Percentiles rank a stretch among this genome's conserved stretches.
Evolutionary conservation across 768 basidiomycete species (phyloP).

Genomic region (Tricholoma saponaceum): DNA sequence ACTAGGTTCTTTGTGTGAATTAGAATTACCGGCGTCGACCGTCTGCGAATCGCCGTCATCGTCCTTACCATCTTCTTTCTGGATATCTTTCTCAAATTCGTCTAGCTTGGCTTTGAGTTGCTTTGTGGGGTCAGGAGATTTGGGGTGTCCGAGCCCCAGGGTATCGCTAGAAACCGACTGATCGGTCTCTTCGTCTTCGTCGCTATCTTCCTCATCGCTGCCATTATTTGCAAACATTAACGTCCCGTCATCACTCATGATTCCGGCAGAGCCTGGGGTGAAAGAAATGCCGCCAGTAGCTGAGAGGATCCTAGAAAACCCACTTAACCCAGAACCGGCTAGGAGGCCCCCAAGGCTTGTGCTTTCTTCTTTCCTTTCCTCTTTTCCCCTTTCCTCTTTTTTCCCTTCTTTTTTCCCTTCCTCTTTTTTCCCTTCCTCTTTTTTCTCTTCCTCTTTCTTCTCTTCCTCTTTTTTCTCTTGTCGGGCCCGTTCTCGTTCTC

Average conservation of each 20-base stretch:
- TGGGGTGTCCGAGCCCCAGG: constrained; percentile 38
- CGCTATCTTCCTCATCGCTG: constrained; percentile 56
- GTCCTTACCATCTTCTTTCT: constrained; percentile 30
- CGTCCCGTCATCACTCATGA: constrained; percentile 43
- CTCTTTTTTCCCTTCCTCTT: background rate
- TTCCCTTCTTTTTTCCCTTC: background rate
- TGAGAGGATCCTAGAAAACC: constrained; percentile 48
- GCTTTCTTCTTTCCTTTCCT: constrained; percentile 30
- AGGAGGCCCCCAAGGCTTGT: constrained; percentile 21
- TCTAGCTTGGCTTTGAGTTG: constrained; percentile 59
- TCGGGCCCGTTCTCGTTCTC: constrained; percentile 16
- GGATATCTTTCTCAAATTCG: constrained; percentile 53
- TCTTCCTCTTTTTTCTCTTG: background rate
- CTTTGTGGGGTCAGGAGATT: constrained; percentile 49
- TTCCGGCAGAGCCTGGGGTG: constrained; percentile 43
- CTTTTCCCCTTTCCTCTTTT: background rate
- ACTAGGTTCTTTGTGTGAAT: constrained; percentile 16
- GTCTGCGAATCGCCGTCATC: constrained; percentile 33
- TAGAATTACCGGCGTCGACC: constrained; percentile 19
- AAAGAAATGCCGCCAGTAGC: constrained; percentile 61
- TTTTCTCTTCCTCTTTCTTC: background rate
- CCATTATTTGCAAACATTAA: constrained; percentile 66
- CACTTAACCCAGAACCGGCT: constrained; percentile 20
- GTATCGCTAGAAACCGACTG: constrained; percentile 49
- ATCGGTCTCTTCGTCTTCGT: constrained; percentile 17